Base-by-base conservation (phyloP, 179 eudicot genomes). In the Spinacia oleracea region DNA sequence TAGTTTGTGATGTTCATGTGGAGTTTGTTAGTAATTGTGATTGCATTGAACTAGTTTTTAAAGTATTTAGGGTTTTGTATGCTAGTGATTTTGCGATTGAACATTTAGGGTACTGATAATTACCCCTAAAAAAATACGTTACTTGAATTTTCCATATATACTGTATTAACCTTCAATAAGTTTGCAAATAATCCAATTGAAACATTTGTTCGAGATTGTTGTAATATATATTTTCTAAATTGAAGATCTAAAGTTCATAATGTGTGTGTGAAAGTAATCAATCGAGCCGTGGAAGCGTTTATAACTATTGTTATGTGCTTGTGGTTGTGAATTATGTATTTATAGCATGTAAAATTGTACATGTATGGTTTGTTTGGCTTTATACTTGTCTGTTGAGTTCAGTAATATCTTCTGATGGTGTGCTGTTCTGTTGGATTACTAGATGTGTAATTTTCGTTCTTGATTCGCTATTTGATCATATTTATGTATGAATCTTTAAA, bases 401-500 rank as follows among this genome's bases (percentile, higher is more conserved):
- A 62, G 67, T 62, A 27, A 62, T 62, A 56, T n/a, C 8, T 6
- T 62, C 38, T 62, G 18, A 31, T 15, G 27, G 27, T 38, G 72
- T n/a, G 5, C 48, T 5, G 1, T 67, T 66, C 48, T 5, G 1
- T 67, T 66, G 2, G 1, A 59, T 23, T 32, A 25, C 29, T 69
- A 67, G 48, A 38, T 23, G 32, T 35, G 70, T 43, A 65, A 9
- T 6, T 18, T n/a, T 32, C 10, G 16, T 69, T 42, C 14, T 42
- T 43, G 31, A 9, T 69, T 68, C 42, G 32, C 51, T 40, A n/a
- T 69, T 69, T 69, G 72, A 12, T n/a, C 51, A n/a, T n/a, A 42
- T 9, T 3, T 40, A 10, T n/a, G 2, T 20, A 34, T 20, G 70
- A 38, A 21, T 1, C n/a, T 35, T 35, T 0, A 38, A 38, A 18